Evolutionary conservation across 2,329 filamentous ascomycete genomes (phyloP).

Genomic region (Epichloe hybrida): DNA sequence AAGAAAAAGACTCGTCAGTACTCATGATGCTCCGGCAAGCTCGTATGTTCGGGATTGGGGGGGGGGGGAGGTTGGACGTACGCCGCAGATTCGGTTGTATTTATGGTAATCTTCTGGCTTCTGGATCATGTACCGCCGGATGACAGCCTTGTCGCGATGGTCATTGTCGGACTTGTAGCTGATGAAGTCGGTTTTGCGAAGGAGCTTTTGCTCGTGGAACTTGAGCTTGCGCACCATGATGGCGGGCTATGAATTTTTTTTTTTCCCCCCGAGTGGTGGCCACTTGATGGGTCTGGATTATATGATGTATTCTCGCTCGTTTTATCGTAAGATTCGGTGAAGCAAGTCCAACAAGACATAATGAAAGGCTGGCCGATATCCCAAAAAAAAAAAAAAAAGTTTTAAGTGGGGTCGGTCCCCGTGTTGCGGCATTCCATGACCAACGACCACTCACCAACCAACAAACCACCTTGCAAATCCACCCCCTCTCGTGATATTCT

Average conservation of each 20-base stretch:
- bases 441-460: too few species aligned
- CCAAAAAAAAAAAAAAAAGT: too few species aligned
- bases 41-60: neutral
- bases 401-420: too few species aligned
- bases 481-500: neutral
- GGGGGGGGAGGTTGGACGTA: constrained; percentile 22
- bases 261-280: neutral
- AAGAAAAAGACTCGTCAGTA: neutral
- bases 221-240: constrained; percentile 90
- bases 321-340: too few species aligned
- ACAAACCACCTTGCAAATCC: neutral
- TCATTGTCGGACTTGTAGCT: constrained; percentile 80
- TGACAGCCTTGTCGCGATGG: constrained; percentile 70
- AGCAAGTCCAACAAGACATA: too few species aligned
- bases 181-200: constrained; percentile 86
- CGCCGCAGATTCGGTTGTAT: constrained; percentile 54
- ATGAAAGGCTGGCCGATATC: too few species aligned
- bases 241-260: neutral
- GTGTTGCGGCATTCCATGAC: too few species aligned
- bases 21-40: neutral
- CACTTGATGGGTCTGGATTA: too few species aligned
- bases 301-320: too few species aligned
- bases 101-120: constrained; percentile 74
- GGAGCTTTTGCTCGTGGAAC: constrained; percentile 90
- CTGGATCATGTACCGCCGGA: constrained; percentile 81